Evolutionary conservation across 208 protist species (phyloP), one percentile per base, ranked within the genome.

Genomic region (Leishmania arabica): DNA sequence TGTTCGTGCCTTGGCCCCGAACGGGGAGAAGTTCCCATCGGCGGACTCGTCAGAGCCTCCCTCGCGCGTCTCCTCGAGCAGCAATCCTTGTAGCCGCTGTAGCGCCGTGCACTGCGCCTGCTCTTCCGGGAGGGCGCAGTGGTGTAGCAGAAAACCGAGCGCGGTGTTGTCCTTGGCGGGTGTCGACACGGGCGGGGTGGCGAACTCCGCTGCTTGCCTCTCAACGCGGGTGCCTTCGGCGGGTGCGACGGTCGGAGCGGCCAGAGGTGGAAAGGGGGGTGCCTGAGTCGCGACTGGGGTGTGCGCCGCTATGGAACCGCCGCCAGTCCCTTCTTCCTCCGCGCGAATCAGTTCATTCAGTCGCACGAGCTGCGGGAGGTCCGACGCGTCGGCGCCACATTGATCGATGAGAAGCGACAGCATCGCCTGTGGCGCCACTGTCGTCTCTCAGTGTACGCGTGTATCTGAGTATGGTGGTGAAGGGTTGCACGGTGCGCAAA

Each of bases 341-440:
- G 78, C 78, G 37, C 54, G n/a, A 15, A 86, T 19, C 17, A 86
- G 66, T 0, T 54, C 47, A 24, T 72, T 64, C 24, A 86, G 79
- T 53, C 31, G 60, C 21, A 76, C 65, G 5, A 86, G 74, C 58
- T 82, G 64, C 31, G 79, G 83, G 58, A 86, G 75, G 13, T 86
- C 83, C 27, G 74, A 37, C n/a, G 65, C 66, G 11, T 64, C 69
- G 8, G 79, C 69, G 45, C 75, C 83, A 47, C 79, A 83, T 31
- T 80, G 40, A 13, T 77, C 27, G 11, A 86, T 76, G 27, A 86
- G 79, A 70, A 83, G 79, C 27, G 75, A 77, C 34, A 86, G 53
- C 78, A 83, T 83, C 40, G 34, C 47, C 17, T 34, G 21, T 5
- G 70, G 13, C 21, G 17, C 19, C 19, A 42, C 24, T 49, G 51